These are phyloP conservation scores for Colletotrichum sp. DNA, from an alignment of 2,329 filamentous ascomycete genomes.

Conservation along the genomic window DNA sequence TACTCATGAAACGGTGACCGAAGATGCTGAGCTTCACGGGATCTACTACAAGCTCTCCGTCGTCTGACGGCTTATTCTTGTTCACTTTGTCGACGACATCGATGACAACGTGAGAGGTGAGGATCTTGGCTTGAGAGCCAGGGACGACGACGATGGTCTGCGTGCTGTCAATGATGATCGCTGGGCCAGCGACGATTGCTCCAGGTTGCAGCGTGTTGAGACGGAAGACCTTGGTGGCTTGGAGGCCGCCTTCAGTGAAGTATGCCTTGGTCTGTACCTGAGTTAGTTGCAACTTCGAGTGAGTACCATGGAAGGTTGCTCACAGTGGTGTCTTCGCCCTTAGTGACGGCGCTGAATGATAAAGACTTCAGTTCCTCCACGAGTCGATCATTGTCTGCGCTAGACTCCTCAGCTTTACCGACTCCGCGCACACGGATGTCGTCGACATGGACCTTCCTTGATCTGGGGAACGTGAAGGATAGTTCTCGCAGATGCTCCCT, in stretches of 20 bases:
- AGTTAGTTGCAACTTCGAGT: background rate
- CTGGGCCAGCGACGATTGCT: constrained; percentile 66
- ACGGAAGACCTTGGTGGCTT: constrained; percentile 69
- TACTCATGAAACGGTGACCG: constrained; percentile 82
- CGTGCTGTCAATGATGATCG: constrained; percentile 70
- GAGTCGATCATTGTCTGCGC: background rate
- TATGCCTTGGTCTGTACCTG: constrained; percentile 3
- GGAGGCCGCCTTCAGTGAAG: constrained; percentile 15
- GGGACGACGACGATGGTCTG: constrained; percentile 77
- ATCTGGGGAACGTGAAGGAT: constrained; percentile 42
- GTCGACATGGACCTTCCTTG: constrained; percentile 44
- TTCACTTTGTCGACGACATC: constrained; percentile 25
- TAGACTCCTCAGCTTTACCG: constrained; percentile 12
- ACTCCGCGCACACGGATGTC: constrained; percentile 46
- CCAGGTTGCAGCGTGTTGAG: constrained; percentile 66
- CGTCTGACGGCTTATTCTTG: constrained; percentile 1
- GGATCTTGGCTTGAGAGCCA: constrained; percentile 51
- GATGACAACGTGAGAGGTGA: constrained; percentile 48
- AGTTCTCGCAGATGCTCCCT: constrained; percentile 40
- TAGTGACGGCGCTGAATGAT: background rate
- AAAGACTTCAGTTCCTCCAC: background rate
- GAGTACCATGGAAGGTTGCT: background rate
- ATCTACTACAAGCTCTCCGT: constrained; percentile 48
- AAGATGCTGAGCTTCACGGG: constrained; percentile 80
- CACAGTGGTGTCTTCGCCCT: background rate